Evolutionary conservation across 2,329 filamentous ascomycete genomes (phyloP).

Genomic region (Chaetomiaceae sp.): DNA sequence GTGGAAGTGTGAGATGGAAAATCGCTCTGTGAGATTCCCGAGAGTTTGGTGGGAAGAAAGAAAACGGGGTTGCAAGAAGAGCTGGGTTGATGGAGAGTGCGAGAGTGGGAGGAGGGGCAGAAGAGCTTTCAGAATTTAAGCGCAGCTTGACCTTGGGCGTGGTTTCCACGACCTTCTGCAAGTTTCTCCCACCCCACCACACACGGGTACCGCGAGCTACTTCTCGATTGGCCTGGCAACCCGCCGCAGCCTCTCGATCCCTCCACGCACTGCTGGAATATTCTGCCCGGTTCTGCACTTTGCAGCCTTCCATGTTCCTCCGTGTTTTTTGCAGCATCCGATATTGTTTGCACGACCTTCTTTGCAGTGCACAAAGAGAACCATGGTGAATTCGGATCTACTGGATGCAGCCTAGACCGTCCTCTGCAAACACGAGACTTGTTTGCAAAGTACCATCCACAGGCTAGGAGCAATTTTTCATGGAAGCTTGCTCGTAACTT

Average conservation of each 20-base stretch:
- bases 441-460: too few relatives aligned
- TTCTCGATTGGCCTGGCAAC: conserved; percentile 26
- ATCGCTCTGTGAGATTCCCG: conserved; percentile 16
- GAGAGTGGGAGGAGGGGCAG: conserved; percentile 25
- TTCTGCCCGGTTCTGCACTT: conserved; percentile 16
- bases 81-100: conserved; percentile 16
- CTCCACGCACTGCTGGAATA: conserved; percentile 23
- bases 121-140: conserved; percentile 26
- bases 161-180: conserved; percentile 27
- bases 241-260: conserved; percentile 13
- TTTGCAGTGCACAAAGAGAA: too few relatives aligned
- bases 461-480: too few relatives aligned
- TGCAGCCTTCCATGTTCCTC: conserved; percentile 3
- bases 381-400: too few relatives aligned
- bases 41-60: conserved; percentile 16
- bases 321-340: background rate
- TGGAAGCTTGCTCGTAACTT: too few relatives aligned
- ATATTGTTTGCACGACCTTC: background rate
- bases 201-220: conserved; percentile 22
- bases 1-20: conserved; percentile 1
- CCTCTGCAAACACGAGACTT: too few relatives aligned
- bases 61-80: conserved; percentile 12
- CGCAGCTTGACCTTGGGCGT: conserved; percentile 19
- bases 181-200: conserved; percentile 28
- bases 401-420: too few relatives aligned